A percentile compares a stretch with the other conserved stretches of the same genome.
These are phyloP conservation scores for Aspergillus homomorphus DNA, from an alignment of 495 filamentous ascomycete genomes.

Conservation along the genomic window DNA sequence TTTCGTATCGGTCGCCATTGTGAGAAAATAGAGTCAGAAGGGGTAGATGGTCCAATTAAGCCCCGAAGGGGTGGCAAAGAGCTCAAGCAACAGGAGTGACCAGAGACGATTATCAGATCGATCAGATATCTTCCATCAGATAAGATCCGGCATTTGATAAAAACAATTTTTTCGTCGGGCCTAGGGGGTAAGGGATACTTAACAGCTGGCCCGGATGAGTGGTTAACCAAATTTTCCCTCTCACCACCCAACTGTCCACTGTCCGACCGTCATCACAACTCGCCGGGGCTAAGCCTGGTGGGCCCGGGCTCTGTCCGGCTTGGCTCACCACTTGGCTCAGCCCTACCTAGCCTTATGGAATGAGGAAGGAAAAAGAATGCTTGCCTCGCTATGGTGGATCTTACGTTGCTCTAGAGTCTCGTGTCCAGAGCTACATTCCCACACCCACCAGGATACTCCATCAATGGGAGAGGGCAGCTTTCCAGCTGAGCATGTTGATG, in stretches of 20 bases:
- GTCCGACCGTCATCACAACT: not conserved
- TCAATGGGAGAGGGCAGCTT: too few relatives aligned
- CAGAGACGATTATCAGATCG: constrained; percentile 2
- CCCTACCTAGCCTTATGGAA: not conserved
- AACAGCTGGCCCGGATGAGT: not conserved
- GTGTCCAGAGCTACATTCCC: too few relatives aligned
- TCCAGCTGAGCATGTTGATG: too few relatives aligned
- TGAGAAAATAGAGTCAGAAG: not conserved
- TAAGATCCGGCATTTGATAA: constrained; percentile 1
- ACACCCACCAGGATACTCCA: too few relatives aligned
- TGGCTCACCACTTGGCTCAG: not conserved
- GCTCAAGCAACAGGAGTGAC: not conserved
- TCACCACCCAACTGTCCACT: not conserved
- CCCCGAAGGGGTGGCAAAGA: not conserved
- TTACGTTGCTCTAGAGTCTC: not conserved
- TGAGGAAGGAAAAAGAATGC: not conserved
- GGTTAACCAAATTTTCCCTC: not conserved
- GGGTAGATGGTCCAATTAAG: not conserved
- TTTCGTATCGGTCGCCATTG: constrained; percentile 4
- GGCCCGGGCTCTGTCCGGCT: not conserved
- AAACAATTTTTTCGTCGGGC: too few relatives aligned
- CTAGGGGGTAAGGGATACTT: not conserved
- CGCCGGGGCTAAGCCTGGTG: not conserved
- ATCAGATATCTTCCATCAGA: constrained; percentile 7
- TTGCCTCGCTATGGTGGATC: not conserved